Percentiles rank a stretch among this genome's conserved stretches.
phyloP scores from a whole-genome alignment of 345 rosid genomes.

The Excoecaria cochinchinensis region DNA sequence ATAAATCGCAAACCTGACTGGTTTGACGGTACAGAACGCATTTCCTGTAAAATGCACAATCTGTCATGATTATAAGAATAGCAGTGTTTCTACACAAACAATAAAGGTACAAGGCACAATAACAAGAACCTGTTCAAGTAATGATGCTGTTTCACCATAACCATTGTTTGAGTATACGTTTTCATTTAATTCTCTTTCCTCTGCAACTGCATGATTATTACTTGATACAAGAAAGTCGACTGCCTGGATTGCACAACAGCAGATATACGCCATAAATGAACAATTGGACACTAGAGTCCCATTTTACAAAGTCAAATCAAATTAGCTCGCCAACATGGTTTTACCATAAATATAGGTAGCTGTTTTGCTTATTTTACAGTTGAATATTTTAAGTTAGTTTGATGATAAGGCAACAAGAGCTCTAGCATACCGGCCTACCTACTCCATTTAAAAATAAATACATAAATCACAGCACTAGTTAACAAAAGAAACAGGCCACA shows the following conservation, averaged over 20 bases:
- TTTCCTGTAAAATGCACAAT: slow-evolving; percentile 50
- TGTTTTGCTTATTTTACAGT: not conserved
- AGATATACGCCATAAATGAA: slow-evolving; percentile 1
- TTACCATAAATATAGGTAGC: not conserved
- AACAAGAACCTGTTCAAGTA: slow-evolving; percentile 75
- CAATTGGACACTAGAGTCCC: not conserved
- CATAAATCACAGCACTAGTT: not conserved
- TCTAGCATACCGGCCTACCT: not conserved
- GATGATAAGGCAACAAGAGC: not conserved
- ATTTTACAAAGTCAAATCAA: not conserved
- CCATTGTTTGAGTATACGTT: slow-evolving; percentile 47
- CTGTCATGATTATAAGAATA: slow-evolving; percentile 18
- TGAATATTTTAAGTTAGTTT: not conserved
- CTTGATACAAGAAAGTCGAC: slow-evolving; percentile 77
- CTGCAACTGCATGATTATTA: slow-evolving; percentile 57
- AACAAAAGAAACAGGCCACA: not conserved
- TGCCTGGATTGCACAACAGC: slow-evolving; percentile 50
- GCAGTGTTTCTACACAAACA: slow-evolving; percentile 21
- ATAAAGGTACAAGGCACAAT: slow-evolving; percentile 15
- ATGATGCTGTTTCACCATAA: slow-evolving; percentile 54
- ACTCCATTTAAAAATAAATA: not conserved
- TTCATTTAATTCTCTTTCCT: slow-evolving; percentile 80
- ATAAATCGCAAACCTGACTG: slow-evolving; percentile 86
- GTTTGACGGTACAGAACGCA: slow-evolving; percentile 56
- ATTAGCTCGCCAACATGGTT: not conserved